Percentiles rank a stretch among this genome's conserved stretches.
Conservation (phyloP, 1,284 basidiomycete species). For the Cryptococcus maquisensis region DNA sequence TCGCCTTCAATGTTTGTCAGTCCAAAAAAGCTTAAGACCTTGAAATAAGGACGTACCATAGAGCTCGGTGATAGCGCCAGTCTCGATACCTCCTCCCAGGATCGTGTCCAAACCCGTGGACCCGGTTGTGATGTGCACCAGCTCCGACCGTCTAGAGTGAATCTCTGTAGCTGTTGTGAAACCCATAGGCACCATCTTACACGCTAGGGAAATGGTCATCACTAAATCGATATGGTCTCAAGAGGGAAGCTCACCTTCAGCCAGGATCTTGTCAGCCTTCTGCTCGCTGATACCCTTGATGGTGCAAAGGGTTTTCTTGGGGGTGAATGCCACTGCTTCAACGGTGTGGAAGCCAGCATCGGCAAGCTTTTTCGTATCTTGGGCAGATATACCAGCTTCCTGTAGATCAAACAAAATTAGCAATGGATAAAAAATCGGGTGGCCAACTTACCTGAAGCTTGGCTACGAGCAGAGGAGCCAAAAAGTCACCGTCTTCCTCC, state of each 20-base stretch:
- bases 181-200: slow-evolving; percentile 93
- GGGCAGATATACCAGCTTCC: slow-evolving; percentile 83
- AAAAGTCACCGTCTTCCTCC: slow-evolving; percentile 57
- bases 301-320: slow-evolving; percentile 83
- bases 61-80: slow-evolving; percentile 95
- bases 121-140: slow-evolving; percentile 95
- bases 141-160: slow-evolving; percentile 88
- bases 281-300: slow-evolving; percentile 98
- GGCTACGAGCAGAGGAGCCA: slow-evolving; percentile 73
- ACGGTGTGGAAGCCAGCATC: slow-evolving; percentile 91
- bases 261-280: slow-evolving; percentile 95
- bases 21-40: not conserved
- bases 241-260: slow-evolving; percentile 62
- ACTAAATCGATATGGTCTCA: not conserved
- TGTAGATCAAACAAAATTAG: slow-evolving; percentile 18
- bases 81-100: slow-evolving; percentile 94
- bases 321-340: slow-evolving; percentile 94
- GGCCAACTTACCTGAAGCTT: slow-evolving; percentile 61
- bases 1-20: slow-evolving; percentile 52
- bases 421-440: not conserved
- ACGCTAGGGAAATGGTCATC: slow-evolving; percentile 60
- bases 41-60: slow-evolving; percentile 59
- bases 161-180: slow-evolving; percentile 99
- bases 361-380: slow-evolving; percentile 91
- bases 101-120: slow-evolving; percentile 94